A percentile compares a stretch with the other conserved stretches of the same genome.
Evolutionary conservation across 2,329 filamentous ascomycete genomes (phyloP).

Genomic region (Fusarium brevicatenulatum): DNA sequence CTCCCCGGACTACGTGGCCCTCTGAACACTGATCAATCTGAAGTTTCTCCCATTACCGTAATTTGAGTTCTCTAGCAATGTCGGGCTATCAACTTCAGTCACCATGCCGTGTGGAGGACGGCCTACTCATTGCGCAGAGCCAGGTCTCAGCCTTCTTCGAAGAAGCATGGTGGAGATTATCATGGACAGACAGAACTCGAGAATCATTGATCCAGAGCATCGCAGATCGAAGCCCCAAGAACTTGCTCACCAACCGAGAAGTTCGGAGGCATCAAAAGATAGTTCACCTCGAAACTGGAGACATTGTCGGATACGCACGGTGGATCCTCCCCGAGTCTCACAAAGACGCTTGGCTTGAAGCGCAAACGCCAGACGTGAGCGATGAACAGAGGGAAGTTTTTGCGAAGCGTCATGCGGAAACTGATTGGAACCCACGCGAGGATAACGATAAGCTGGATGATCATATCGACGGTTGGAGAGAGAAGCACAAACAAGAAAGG

Average conservation of each 20-base stretch:
- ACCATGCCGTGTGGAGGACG: slow-evolving; percentile 15
- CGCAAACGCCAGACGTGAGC: slow-evolving; percentile 27
- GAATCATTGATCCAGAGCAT: slow-evolving; percentile 26
- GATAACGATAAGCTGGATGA: slow-evolving; percentile 20
- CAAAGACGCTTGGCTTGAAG: slow-evolving; percentile 13
- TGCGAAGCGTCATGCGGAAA: neutral
- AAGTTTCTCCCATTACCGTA: neutral
- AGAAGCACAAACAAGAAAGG: slow-evolving; percentile 15
- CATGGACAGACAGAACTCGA: slow-evolving; percentile 18
- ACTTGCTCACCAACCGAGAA: slow-evolving; percentile 25
- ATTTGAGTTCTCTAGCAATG: neutral
- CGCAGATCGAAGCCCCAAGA: slow-evolving; percentile 24
- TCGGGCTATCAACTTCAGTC: slow-evolving; percentile 10
- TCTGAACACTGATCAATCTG: neutral
- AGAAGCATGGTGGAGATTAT: slow-evolving; percentile 36
- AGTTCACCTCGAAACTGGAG: slow-evolving; percentile 26
- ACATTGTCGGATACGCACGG: slow-evolving; percentile 39
- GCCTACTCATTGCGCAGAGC: slow-evolving; percentile 19
- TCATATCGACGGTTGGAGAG: slow-evolving; percentile 15
- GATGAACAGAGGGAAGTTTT: neutral
- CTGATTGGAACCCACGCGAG: neutral
- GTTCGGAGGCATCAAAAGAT: slow-evolving; percentile 36
- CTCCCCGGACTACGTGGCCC: neutral
- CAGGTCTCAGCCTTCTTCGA: slow-evolving; percentile 34
- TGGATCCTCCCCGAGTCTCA: slow-evolving; percentile 28